These are phyloP conservation scores for Aphanomyces astaci DNA, from an alignment of 352 stramenopile genomes.

Conservation along the genomic window DNA sequence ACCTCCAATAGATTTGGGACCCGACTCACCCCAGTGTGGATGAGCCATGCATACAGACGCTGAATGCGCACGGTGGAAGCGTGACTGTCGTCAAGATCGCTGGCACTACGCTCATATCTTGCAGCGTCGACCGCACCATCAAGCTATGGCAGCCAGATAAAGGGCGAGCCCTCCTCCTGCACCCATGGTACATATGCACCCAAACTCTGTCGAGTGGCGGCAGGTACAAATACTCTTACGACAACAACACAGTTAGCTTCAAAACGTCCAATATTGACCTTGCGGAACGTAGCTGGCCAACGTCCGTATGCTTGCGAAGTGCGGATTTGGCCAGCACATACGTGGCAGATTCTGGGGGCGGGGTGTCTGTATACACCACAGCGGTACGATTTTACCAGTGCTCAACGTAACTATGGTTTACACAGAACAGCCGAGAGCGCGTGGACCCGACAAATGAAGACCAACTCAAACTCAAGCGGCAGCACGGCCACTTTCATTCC, in stretches of 20 bases:
- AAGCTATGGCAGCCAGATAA: conserved; percentile 56
- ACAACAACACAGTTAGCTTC: too few species aligned
- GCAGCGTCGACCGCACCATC: conserved; percentile 58
- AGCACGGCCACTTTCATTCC: conserved; percentile 52
- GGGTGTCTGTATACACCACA: conserved; percentile 48
- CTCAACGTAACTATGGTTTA: background rate
- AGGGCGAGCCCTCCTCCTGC: conserved; percentile 48
- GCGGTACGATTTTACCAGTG: too few species aligned
- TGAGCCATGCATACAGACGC: conserved; percentile 53
- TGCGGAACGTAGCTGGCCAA: conserved; percentile 34
- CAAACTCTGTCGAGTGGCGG: conserved; percentile 49
- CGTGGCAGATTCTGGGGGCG: conserved; percentile 52
- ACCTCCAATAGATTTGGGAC: conserved; percentile 36
- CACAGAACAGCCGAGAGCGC: conserved; percentile 4
- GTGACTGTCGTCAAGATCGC: conserved; percentile 42
- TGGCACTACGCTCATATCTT: conserved; percentile 53
- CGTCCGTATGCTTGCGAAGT: conserved; percentile 43
- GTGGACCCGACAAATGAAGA: conserved; percentile 22
- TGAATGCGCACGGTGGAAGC: conserved; percentile 46
- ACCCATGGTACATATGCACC: conserved; percentile 54
- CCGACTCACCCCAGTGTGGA: conserved; percentile 26
- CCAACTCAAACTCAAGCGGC: conserved; percentile 54
- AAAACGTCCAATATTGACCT: background rate
- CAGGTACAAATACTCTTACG: too few species aligned
- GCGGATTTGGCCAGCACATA: conserved; percentile 43